These are phyloP conservation scores for Fraxinus albicans DNA, from an alignment of 305 asterid species.

Conservation along the genomic window DNA sequence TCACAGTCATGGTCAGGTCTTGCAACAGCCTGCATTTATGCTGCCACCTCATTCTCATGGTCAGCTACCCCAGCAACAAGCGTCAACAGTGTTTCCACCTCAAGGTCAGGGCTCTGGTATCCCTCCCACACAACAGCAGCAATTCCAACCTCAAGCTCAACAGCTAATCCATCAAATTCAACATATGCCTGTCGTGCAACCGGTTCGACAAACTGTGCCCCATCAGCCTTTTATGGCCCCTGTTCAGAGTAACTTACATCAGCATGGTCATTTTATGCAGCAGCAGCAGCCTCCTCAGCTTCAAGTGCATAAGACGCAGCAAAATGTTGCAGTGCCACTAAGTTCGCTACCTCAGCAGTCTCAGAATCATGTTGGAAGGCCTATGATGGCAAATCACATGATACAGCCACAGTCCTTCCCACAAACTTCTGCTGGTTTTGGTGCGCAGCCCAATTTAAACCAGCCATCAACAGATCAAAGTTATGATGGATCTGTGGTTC, in stretches of 20 bases:
- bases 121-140: conserved; percentile 49
- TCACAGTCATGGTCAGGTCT: conserved; percentile 54
- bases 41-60: conserved; percentile 57
- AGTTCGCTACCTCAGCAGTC: conserved; percentile 56
- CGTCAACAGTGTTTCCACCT: conserved; percentile 37
- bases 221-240: conserved; percentile 53
- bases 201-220: conserved; percentile 52
- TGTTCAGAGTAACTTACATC: conserved; percentile 49
- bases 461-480: conserved; percentile 41
- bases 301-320: conserved; percentile 57
- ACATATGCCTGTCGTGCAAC: conserved; percentile 51
- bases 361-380: conserved; percentile 46
- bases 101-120: conserved; percentile 47
- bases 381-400: conserved; percentile 56
- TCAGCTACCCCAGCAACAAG: conserved; percentile 51
- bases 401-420: conserved; percentile 41
- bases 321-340: conserved; percentile 32
- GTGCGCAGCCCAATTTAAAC: conserved; percentile 39
- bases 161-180: conserved; percentile 44
- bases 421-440: conserved; percentile 47
- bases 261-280: conserved; percentile 43
- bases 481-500: conserved; percentile 35
- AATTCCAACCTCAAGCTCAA: conserved; percentile 56
- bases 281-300: conserved; percentile 55
- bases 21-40: conserved; percentile 52